Evolutionary conservation across 1,139 yeast species (phyloP).

Genomic region (Sugiyamaella novakii): DNA sequence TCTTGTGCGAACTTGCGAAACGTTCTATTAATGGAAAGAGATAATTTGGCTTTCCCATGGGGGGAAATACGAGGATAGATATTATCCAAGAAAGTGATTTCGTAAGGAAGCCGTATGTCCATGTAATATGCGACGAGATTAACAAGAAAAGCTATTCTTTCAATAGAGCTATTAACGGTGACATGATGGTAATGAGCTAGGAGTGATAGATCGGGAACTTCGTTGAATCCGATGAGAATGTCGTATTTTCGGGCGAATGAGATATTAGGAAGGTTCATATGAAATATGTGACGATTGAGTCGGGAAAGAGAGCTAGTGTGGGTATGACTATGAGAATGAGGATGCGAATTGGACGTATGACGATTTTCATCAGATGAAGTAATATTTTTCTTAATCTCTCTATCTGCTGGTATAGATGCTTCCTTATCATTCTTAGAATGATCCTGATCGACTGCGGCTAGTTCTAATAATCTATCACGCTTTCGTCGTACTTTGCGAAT

Average conservation of each 20-base stretch:
- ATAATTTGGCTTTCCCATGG: slow-evolving; percentile 6
- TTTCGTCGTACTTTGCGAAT: slow-evolving; percentile 17
- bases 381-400: background rate
- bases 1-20: slow-evolving; percentile 29
- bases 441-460: background rate
- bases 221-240: slow-evolving; percentile 33
- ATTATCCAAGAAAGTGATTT: slow-evolving; percentile 32
- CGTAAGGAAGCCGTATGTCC: slow-evolving; percentile 40
- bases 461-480: slow-evolving; percentile 15
- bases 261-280: background rate
- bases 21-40: slow-evolving; percentile 22
- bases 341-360: background rate
- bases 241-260: slow-evolving; percentile 25
- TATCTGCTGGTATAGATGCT: background rate
- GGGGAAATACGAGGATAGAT: slow-evolving; percentile 16
- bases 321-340: background rate
- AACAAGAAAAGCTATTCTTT: slow-evolving; percentile 39
- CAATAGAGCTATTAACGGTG: slow-evolving; percentile 39
- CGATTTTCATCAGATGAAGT: background rate
- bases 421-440: background rate
- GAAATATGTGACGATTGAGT: background rate
- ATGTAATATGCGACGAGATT: slow-evolving; percentile 40
- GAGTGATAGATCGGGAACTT: slow-evolving; percentile 39
- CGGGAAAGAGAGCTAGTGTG: background rate
- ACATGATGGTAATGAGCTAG: slow-evolving; percentile 37